These are phyloP conservation scores for Mortierella sp. DNA, from an alignment of 371 early-diverging fungal genomes.

Conservation along the genomic window DNA sequence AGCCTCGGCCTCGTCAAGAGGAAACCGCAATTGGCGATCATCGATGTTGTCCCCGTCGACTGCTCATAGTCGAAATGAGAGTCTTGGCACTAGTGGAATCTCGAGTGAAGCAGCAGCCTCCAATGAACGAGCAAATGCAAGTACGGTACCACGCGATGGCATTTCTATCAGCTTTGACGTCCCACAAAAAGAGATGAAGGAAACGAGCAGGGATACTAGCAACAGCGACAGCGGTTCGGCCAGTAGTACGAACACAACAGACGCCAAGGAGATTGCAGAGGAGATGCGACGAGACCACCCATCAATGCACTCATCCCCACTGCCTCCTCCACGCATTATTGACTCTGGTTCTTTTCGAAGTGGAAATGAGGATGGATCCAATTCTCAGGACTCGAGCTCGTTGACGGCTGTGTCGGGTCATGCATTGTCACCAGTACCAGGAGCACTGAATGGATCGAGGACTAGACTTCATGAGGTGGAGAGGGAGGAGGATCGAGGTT, in stretches of 20 bases:
- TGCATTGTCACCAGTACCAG: constrained; percentile 4
- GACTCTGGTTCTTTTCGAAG: background rate
- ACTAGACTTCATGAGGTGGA: constrained; percentile 33
- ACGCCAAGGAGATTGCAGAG: constrained; percentile 19
- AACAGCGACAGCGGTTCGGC: background rate
- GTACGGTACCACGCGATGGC: background rate
- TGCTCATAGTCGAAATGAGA: too few relatives aligned
- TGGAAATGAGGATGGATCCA: background rate
- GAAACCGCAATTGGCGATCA: constrained; percentile 10
- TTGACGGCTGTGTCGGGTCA: background rate
- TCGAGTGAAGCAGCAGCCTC: background rate
- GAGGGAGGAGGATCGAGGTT: constrained; percentile 35
- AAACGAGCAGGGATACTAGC: background rate
- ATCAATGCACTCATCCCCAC: constrained; percentile 4
- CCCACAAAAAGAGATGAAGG: constrained; percentile 4
- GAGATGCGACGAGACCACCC: constrained; percentile 25
- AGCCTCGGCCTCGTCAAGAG: constrained; percentile 27
- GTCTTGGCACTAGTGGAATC: too few relatives aligned
- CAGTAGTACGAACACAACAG: background rate
- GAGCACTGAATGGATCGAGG: constrained; percentile 9
- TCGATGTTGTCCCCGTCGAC: background rate
- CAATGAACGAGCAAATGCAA: constrained; percentile 3
- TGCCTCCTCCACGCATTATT: background rate
- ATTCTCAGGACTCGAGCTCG: constrained; percentile 5
- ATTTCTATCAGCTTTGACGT: constrained; percentile 27